Conservation (phyloP, 352 stramenopile genomes). For the Aphanomyces cochlioides region DNA sequence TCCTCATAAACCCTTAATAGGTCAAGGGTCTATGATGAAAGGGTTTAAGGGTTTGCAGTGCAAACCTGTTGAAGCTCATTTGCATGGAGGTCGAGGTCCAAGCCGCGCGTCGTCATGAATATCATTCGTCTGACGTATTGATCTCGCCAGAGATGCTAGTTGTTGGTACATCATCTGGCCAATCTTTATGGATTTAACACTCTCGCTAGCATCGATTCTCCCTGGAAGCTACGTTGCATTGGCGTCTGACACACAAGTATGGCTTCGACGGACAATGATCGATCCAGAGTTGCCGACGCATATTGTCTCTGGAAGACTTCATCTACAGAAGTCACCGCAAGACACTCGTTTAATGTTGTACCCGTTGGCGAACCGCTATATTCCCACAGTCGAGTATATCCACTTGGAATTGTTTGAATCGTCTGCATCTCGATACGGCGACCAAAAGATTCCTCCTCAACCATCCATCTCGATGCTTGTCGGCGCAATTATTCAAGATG, state of each 20-base stretch:
- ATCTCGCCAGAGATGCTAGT: too few species aligned
- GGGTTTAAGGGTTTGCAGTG: not conserved
- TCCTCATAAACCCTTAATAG: too few species aligned
- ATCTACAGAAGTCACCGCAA: not conserved
- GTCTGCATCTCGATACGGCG: not conserved
- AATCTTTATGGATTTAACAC: too few species aligned
- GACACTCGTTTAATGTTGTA: not conserved
- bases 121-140: too few species aligned
- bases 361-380: not conserved
- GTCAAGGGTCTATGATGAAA: too few species aligned
- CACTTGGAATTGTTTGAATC: slow-evolving; percentile 13
- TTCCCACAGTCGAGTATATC: slow-evolving; percentile 13
- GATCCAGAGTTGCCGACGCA: too few species aligned
- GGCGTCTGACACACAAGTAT: slow-evolving; percentile 1
- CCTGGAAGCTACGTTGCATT: slow-evolving; percentile 14
- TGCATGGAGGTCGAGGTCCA: slow-evolving; percentile 6
- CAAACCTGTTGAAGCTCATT: not conserved
- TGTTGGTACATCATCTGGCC: too few species aligned
- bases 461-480: slow-evolving; percentile 11
- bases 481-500: slow-evolving; percentile 13
- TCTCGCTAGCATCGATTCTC: not conserved
- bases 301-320: not conserved
- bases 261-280: not conserved
- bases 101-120: not conserved
- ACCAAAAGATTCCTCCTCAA: not conserved